Base-by-base conservation (phyloP, 345 rosid species). In the Trapa incisa region DNA sequence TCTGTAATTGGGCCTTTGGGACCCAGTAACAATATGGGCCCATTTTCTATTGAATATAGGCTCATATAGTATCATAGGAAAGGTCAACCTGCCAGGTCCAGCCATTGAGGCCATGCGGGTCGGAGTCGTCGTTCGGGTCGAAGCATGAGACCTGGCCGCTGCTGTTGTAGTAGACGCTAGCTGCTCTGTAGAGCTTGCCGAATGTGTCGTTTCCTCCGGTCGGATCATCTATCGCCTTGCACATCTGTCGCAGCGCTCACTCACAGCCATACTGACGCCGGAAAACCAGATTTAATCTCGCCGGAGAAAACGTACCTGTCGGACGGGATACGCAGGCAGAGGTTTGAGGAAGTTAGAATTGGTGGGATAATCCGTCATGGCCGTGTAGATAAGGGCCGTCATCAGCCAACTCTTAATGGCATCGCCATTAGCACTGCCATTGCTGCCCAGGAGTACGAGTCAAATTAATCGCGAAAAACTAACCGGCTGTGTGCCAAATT, bases 341-440 rank as follows among this genome's bases (percentile, higher is more conserved):
- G 89, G 89, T 8, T 3, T 73, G 13, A 82, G 48, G 65, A 83
- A 80, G 74, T 80, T 83, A 0, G 89, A 78, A 7, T 82, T 81
- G 0, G 88, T 79, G 47, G 89, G 93, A 68, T 87, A 87, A 74
- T 85, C 88, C 1, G 88, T 80, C 93, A 87, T 87, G 42, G 88
- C 89, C 16, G 89, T 67, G 73, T 87, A 82, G 1, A 7, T 29
- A 64, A 68, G 78, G 1, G 88, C 93, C 16, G 75, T 76, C 0
- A 0, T 0, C 2, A 85, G 76, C 86, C 88, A 87, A 47, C 22
- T 1, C 37, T 68, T 36, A 0, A 85, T 66, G 36, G 42, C 13
- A 1, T 13, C 70, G 8, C 32, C 82, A 60, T 64, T 41, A 0
- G 72, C 76, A 22, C 29, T 22, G 48, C 66, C 48, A 61, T 83